Base-by-base conservation (phyloP, 163 green algal genomes). In the Scenedesmus sp. region DNA sequence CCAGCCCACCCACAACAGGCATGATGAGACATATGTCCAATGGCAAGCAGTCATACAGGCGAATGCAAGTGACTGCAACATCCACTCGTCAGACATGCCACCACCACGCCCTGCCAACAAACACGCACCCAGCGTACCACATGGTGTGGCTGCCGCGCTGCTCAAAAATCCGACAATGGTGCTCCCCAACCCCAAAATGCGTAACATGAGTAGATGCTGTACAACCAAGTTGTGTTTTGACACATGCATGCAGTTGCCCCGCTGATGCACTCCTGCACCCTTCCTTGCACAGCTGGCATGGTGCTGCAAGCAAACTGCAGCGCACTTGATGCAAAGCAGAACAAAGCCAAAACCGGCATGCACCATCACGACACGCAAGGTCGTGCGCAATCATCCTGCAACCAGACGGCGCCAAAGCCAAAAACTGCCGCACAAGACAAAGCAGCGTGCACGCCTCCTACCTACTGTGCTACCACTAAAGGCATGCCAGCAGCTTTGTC, bases 161-260 rank as follows among this genome's bases (percentile, higher is more conserved):
- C 56, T 70, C 51, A 26, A 76, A 76, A 76, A 76, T 76, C 65
- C 65, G 65, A n/a, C n/a, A n/a, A 37, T 76, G 65, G 65, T 40
- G 65, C 65, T n/a, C n/a, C n/a, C n/a, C 65, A 76, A 76, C 30
- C 6, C 24, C 30, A 22, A 76, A 76, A 13, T 13, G 12, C 49
- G 12, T 20, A 76, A 76, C 30, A 76, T 76, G 65, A 76, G 12
- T 40, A 76, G 30, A 76, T 76, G 65, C 65, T 76, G 65, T 76
- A 76, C 65, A 76, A 40, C 65, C 16, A n/a, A 18, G 65, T 76
- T 76, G 30, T 76, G 65, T 40, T 76, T 9, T 76, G 65, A 0
- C 30, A 30, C 65, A 76, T 76, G 65, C 30, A 76, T 30, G 65
- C 65, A 76, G 59, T 18, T 20, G 30, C 65, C 65, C 65, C 30